Percentiles rank a stretch among this genome's conserved stretches.
phyloP scores from a whole-genome alignment of 257 asterid species.

The Ilex asprella region DNA sequence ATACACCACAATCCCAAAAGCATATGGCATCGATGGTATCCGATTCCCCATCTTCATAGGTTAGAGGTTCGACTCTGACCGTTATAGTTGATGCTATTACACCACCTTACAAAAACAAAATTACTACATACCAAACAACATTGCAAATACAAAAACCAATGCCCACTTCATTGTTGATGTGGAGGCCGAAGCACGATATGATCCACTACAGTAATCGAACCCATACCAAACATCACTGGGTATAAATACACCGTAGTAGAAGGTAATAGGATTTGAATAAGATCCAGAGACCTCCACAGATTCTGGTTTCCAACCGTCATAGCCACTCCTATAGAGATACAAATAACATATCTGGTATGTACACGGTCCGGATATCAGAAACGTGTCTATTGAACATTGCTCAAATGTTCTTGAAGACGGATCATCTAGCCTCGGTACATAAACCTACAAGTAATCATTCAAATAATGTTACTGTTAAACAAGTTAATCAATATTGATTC shows the following conservation, averaged over 20 bases:
- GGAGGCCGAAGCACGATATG: no score
- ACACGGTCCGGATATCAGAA: conserved; percentile 66
- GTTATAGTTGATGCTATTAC: no score
- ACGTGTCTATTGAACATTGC: conserved; percentile 70
- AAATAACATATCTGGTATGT: conserved; percentile 82
- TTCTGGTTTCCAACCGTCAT: conserved; percentile 85
- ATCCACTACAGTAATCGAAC: conserved; percentile 36
- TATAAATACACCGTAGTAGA: conserved; percentile 53
- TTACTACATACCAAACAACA: no score
- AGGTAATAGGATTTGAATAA: conserved; percentile 40
- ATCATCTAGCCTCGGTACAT: conserved; percentile 78
- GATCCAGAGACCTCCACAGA: conserved; percentile 63
- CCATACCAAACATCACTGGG: conserved; percentile 77
- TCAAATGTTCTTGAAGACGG: conserved; percentile 68
- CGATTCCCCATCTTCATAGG: no score
- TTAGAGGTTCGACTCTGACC: no score
- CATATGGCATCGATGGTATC: no score
- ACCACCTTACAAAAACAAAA: no score
- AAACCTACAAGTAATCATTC: conserved; percentile 36
- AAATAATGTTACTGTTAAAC: no score
- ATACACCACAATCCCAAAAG: no score
- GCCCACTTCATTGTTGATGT: no score
- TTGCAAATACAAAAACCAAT: no score
- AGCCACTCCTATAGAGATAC: conserved; percentile 84
- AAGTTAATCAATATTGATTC: no score